A percentile compares a stretch with the other conserved stretches of the same genome.
phyloP scores from a whole-genome alignment of 768 basidiomycete genomes.

The Cystobasidium tubakii region DNA sequence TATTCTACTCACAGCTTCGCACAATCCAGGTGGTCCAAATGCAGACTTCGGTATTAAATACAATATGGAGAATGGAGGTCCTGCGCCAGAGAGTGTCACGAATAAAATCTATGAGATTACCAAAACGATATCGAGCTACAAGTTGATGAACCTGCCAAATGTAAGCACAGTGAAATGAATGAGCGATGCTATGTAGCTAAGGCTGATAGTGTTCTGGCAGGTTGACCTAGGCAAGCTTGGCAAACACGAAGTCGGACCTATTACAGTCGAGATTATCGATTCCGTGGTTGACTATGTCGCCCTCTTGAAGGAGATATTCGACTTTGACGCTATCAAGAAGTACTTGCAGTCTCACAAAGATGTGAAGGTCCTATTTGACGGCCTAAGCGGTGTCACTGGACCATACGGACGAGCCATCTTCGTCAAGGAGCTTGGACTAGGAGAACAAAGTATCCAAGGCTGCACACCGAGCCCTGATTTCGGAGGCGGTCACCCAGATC shows the following conservation, averaged over 20 bases:
- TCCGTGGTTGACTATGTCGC: slow-evolving; percentile 81
- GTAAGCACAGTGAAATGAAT: slow-evolving; percentile 53
- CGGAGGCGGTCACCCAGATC: slow-evolving; percentile 95
- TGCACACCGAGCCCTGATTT: slow-evolving; percentile 88
- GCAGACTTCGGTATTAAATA: slow-evolving; percentile 99
- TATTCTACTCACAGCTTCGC: slow-evolving; percentile 90
- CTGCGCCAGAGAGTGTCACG: slow-evolving; percentile 93
- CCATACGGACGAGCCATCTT: slow-evolving; percentile 89
- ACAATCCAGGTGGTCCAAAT: slow-evolving; percentile 97
- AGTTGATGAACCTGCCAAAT: slow-evolving; percentile 67
- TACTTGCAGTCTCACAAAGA: slow-evolving; percentile 67
- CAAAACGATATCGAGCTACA: slow-evolving; percentile 78
- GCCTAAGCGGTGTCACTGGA: slow-evolving; percentile 91
- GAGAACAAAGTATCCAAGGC: slow-evolving; percentile 73
- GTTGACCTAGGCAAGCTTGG: slow-evolving; percentile 80
- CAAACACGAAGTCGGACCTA: slow-evolving; percentile 70
- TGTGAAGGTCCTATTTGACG: slow-evolving; percentile 85
- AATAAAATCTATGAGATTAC: slow-evolving; percentile 88
- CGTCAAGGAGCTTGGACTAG: slow-evolving; percentile 70
- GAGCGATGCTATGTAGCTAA: too few relatives aligned
- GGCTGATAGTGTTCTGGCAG: too few relatives aligned
- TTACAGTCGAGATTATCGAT: slow-evolving; percentile 84
- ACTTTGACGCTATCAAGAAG: slow-evolving; percentile 80
- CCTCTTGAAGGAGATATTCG: slow-evolving; percentile 82
- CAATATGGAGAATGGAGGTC: slow-evolving; percentile 94